Evolutionary conservation across 2,329 filamentous ascomycete genomes (phyloP).

Genomic region (Lomentospora prolificans): DNA sequence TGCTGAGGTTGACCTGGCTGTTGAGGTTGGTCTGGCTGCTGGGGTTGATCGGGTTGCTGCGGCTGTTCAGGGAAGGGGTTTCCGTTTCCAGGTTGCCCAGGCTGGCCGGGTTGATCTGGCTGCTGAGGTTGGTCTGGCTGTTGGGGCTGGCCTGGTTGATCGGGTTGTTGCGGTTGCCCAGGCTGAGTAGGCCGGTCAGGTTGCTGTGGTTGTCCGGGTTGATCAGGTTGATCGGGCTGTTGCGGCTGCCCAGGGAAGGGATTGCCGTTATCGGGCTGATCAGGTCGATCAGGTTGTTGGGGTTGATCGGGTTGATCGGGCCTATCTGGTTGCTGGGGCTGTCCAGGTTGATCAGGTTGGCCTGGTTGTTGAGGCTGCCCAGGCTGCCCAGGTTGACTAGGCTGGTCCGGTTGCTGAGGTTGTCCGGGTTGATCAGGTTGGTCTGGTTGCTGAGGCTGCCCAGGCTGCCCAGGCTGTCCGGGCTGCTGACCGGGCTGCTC

Average conservation of each 20-base stretch:
- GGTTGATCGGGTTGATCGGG: neutral
- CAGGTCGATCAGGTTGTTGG: neutral
- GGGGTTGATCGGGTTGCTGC: neutral
- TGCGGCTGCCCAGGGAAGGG: neutral
- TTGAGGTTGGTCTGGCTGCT: neutral
- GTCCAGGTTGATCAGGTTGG: neutral
- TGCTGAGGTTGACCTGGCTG: neutral
- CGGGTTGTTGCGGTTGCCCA: neutral
- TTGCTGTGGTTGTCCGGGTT: neutral
- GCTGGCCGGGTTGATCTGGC: neutral
- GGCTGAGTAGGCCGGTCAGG: neutral
- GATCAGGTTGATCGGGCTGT: neutral
- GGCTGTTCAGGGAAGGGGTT: neutral
- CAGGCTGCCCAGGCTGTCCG: neutral
- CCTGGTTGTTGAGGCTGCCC: neutral
- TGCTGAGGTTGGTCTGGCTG: neutral
- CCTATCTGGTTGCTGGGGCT: neutral
- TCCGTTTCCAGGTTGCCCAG: neutral
- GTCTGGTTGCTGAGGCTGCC: neutral
- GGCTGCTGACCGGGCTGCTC: neutral
- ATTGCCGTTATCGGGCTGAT: neutral
- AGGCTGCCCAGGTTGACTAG: neutral
- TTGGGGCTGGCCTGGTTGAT: neutral
- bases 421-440: neutral
- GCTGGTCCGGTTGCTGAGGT: neutral